These are phyloP conservation scores for Hondaea fermentalgiana DNA, from an alignment of 108 stramenopile genomes.

Conservation along the genomic window DNA sequence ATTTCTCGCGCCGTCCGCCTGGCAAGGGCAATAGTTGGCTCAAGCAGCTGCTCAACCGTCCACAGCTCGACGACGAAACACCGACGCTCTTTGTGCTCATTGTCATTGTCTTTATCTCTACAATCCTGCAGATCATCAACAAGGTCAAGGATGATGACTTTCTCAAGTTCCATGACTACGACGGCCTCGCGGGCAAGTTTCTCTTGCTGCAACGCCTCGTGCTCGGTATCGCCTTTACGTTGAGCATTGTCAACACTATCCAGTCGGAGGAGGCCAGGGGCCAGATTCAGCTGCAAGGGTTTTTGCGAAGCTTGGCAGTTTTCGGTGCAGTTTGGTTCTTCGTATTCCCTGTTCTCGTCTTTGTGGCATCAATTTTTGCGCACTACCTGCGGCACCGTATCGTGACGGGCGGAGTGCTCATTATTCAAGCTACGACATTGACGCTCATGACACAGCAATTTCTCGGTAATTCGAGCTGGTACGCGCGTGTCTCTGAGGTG, in stretches of 20 bases:
- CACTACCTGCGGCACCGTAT: slow-evolving; percentile 16
- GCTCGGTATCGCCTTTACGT: slow-evolving; percentile 2
- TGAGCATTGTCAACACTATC: neutral
- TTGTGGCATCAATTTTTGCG: neutral
- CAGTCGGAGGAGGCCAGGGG: neutral
- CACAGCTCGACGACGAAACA: neutral
- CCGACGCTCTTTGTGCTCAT: neutral
- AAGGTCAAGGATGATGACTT: slow-evolving; percentile 15
- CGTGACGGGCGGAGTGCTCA: slow-evolving; percentile 3
- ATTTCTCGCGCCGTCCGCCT: neutral
- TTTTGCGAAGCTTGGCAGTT: neutral
- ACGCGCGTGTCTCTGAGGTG: neutral
- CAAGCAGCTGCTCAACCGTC: neutral
- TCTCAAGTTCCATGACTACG: neutral
- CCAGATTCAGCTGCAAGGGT: neutral
- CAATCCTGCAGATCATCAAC: neutral
- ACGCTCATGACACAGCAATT: neutral
- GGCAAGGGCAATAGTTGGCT: neutral
- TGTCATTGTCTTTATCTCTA: neutral
- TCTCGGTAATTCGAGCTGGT: neutral
- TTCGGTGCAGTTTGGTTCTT: neutral
- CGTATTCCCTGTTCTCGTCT: neutral
- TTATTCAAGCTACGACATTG: neutral
- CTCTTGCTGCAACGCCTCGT: neutral
- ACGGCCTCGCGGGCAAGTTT: neutral